Conservation (phyloP, 1,284 basidiomycete genomes). For the Fomitopsis palustris region DNA sequence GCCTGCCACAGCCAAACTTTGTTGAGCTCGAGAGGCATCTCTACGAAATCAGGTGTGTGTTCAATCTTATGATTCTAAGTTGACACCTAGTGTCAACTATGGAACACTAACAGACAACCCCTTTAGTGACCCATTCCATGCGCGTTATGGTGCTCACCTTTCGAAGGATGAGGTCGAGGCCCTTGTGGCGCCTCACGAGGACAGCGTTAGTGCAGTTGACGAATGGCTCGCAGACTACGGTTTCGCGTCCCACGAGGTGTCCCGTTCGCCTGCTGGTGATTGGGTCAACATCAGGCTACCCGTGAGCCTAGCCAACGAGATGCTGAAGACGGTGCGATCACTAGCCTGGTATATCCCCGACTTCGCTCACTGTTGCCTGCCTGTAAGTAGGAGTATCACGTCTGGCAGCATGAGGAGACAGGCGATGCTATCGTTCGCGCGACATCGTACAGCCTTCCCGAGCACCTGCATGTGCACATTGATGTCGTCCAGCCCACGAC, state of each 20-base stretch:
- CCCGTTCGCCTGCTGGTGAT: conserved; percentile 60
- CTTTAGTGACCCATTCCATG: conserved; percentile 43
- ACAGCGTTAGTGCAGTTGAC: conserved; percentile 51
- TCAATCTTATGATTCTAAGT: not conserved
- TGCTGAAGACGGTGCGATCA: conserved; percentile 67
- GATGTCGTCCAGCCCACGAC: conserved; percentile 76
- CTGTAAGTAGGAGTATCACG: conserved; percentile 49
- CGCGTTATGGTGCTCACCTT: conserved; percentile 65
- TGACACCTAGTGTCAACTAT: not conserved
- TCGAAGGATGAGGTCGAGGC: conserved; percentile 61
- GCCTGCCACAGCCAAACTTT: conserved; percentile 63
- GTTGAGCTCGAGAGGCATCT: conserved; percentile 54
- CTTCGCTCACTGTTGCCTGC: not conserved
- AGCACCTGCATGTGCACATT: conserved; percentile 55
- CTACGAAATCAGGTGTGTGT: conserved; percentile 57
- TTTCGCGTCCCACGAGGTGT: conserved; percentile 41
- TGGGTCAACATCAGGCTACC: conserved; percentile 68
- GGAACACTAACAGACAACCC: not conserved
- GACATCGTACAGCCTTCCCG: conserved; percentile 66
- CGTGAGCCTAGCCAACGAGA: conserved; percentile 57
- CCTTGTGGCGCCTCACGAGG: conserved; percentile 53
- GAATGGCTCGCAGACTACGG: conserved; percentile 61
- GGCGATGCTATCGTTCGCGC: conserved; percentile 60
- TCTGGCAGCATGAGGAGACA: conserved; percentile 53
- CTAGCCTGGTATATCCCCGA: not conserved